Conservation (phyloP, 2,329 filamentous ascomycete species). For the Aspergillus candidus region DNA sequence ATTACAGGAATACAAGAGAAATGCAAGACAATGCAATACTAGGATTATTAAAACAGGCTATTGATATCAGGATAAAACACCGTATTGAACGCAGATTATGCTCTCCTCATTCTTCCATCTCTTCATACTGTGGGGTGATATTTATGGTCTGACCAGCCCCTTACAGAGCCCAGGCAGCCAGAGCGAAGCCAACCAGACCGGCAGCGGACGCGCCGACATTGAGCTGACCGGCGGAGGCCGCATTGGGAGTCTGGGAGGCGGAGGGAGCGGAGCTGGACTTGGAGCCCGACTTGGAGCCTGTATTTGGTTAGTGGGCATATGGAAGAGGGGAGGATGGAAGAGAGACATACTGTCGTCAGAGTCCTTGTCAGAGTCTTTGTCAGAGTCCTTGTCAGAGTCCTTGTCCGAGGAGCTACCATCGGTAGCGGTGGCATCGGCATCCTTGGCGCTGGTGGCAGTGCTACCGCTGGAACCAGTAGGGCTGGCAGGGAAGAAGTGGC, state of each 20-base stretch:
- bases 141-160: neutral
- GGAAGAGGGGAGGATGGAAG: neutral
- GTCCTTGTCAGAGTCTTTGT: neutral
- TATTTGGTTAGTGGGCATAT: neutral
- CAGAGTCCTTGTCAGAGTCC: neutral
- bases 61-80: too few species aligned
- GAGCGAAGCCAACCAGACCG: constrained; percentile 29
- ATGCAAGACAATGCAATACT: too few species aligned
- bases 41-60: too few species aligned
- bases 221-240: constrained; percentile 21
- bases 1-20: too few species aligned
- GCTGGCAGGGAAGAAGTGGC: constrained; percentile 41
- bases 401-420: constrained; percentile 11
- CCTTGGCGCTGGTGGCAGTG: constrained; percentile 18
- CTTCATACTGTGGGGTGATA: neutral
- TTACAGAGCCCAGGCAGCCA: constrained; percentile 36
- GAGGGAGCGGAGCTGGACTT: constrained; percentile 3
- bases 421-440: constrained; percentile 15
- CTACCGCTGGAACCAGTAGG: constrained; percentile 14
- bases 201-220: constrained; percentile 30
- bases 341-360: constrained; percentile 7
- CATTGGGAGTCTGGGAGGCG: constrained; percentile 22
- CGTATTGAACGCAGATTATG: too few species aligned
- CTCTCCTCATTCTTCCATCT: too few species aligned
- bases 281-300: neutral